A percentile compares a stretch with the other conserved stretches of the same genome.
phyloP scores from a whole-genome alignment of 2,329 filamentous ascomycete genomes.

The Cladosporium sp. region DNA sequence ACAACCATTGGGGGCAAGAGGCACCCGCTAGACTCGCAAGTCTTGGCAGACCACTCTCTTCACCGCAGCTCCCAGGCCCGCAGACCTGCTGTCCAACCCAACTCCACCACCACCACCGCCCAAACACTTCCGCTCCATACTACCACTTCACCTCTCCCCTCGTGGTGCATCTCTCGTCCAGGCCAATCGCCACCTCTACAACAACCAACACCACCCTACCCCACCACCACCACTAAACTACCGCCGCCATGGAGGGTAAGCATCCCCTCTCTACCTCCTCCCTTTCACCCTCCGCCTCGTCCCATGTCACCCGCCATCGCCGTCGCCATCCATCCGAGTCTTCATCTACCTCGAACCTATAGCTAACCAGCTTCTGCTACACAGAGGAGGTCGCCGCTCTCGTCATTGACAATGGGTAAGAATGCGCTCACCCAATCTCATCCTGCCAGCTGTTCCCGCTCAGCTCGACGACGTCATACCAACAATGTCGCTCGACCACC shows the following conservation, averaged over 20 bases:
- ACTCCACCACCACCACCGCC: conserved; percentile 14
- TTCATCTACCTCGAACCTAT: neutral
- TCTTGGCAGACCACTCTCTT: conserved; percentile 13
- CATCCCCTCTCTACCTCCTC: conserved; percentile 15
- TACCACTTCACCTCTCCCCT: neutral
- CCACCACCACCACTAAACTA: conserved; percentile 19
- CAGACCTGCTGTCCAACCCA: conserved; percentile 4
- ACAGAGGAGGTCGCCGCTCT: conserved; percentile 99
- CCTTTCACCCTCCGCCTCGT: conserved; percentile 16
- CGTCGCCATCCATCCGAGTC: conserved; percentile 5
- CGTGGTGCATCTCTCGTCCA: neutral
- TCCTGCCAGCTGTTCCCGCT: conserved; percentile 43
- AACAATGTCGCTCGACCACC: conserved; percentile 22
- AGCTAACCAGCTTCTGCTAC: conserved; percentile 9
- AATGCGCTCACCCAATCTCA: conserved; percentile 33
- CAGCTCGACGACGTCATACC: conserved; percentile 39
- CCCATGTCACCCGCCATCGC: conserved; percentile 6
- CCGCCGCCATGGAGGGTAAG: conserved; percentile 35
- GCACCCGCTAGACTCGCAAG: conserved; percentile 7
- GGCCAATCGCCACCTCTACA: neutral
- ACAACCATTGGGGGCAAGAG: conserved; percentile 11
- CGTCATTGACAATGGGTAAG: conserved; percentile 99
- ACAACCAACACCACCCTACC: conserved; percentile 5
- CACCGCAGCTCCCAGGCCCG: conserved; percentile 17
- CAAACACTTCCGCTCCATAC: conserved; percentile 5